Conservation (phyloP, 139 green algal genomes). For the Closterium sp. region DNA sequence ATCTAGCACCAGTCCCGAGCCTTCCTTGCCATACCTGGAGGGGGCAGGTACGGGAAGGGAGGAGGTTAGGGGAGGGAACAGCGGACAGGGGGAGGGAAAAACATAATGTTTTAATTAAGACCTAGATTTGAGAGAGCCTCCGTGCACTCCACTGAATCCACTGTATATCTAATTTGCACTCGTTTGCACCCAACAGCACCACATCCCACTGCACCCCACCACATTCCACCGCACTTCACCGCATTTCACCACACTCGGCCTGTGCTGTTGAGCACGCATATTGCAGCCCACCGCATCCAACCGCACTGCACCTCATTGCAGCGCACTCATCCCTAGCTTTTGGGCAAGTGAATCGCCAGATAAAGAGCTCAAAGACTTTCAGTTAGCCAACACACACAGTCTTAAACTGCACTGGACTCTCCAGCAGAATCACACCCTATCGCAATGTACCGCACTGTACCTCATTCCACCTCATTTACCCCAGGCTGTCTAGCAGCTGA, state of each 20-base stretch:
- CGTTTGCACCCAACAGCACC: background rate
- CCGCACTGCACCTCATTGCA: background rate
- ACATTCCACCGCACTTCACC: background rate
- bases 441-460: too few relatives aligned
- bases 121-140: too few relatives aligned
- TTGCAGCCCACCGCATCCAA: too few relatives aligned
- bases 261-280: background rate
- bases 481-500: too few relatives aligned
- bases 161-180: background rate
- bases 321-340: background rate
- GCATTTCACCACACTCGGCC: background rate
- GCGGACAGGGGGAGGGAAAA: background rate
- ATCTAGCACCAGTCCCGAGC: slow-evolving; percentile 74
- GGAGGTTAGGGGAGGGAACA: background rate
- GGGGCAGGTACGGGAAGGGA: background rate
- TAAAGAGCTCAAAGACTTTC: background rate
- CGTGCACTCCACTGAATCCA: background rate
- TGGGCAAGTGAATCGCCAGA: background rate
- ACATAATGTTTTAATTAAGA: too few relatives aligned
- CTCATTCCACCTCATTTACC: too few relatives aligned
- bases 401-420: background rate
- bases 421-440: too few relatives aligned
- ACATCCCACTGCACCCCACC: background rate
- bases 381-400: background rate
- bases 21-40: slow-evolving; percentile 58